phyloP scores from a whole-genome alignment of 2,329 filamentous ascomycete species.

The Diaporthe citri region DNA sequence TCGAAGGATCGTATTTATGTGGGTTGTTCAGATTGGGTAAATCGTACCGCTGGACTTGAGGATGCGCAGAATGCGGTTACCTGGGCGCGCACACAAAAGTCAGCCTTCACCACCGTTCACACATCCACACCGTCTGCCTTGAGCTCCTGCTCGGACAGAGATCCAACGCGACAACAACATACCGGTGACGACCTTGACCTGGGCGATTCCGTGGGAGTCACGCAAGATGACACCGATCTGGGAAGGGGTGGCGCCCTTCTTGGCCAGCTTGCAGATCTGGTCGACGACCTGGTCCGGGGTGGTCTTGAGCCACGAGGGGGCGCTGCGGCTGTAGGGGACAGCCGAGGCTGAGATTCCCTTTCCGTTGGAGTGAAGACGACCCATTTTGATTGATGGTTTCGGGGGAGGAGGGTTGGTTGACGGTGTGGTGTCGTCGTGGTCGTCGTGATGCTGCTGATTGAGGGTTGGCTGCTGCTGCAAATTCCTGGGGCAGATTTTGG shows the following conservation, averaged over 20 bases:
- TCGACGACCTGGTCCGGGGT: constrained; percentile 98
- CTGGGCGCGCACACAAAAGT: constrained; percentile 60
- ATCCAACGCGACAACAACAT: constrained; percentile 56
- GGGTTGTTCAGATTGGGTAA: constrained; percentile 44
- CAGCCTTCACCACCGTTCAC: neutral
- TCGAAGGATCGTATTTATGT: neutral
- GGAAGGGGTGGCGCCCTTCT: constrained; percentile 98
- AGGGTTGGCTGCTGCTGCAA: constrained; percentile 32
- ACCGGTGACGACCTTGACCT: constrained; percentile 98
- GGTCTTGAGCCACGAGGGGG: constrained; percentile 98
- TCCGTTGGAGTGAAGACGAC: constrained; percentile 99
- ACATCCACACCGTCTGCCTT: neutral
- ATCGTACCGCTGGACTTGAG: constrained; percentile 96
- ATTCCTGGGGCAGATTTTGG: constrained; percentile 29
- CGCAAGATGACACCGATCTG: constrained; percentile 99
- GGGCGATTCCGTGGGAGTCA: constrained; percentile 97
- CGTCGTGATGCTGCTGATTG: constrained; percentile 40
- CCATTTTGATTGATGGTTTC: constrained; percentile 76
- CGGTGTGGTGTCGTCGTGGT: constrained; percentile 43
- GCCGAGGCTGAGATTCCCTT: constrained; percentile 98
- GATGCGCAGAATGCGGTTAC: constrained; percentile 99
- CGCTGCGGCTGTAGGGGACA: constrained; percentile 94
- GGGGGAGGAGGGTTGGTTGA: constrained; percentile 44
- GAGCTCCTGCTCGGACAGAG: neutral
- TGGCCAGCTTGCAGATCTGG: constrained; percentile 98